Percentiles rank a stretch among this genome's conserved stretches.
phyloP scores from a whole-genome alignment of 257 asterid species.

The Plantago elongata region DNA sequence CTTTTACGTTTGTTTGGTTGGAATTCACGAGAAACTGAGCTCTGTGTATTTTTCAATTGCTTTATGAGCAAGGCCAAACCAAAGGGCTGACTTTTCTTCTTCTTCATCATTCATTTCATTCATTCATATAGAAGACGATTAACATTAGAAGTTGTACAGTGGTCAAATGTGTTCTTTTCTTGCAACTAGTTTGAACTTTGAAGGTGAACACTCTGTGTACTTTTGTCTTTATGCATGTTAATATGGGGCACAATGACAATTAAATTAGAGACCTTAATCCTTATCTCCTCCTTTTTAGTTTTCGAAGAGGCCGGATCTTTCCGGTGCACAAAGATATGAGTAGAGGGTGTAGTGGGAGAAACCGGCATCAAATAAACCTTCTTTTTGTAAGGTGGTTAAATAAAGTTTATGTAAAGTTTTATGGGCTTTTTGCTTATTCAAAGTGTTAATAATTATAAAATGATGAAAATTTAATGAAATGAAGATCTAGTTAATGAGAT shows the following conservation, averaged over 20 bases:
- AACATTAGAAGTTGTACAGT: not conserved
- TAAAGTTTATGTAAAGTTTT: too few species aligned
- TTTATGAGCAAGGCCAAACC: conserved; percentile 20
- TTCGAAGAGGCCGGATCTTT: too few species aligned
- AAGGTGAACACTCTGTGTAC: conserved; percentile 5
- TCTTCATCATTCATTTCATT: not conserved
- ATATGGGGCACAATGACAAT: not conserved
- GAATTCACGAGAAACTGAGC: conserved; percentile 50
- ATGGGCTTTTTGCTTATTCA: too few species aligned
- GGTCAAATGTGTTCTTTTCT: conserved; percentile 19
- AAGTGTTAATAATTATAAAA: too few species aligned
- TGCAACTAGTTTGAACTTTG: conserved; percentile 30
- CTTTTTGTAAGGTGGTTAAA: too few species aligned
- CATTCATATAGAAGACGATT: too few species aligned
- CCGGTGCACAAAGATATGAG: too few species aligned
- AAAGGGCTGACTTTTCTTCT: conserved; percentile 36
- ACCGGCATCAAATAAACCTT: too few species aligned
- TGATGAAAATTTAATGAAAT: too few species aligned
- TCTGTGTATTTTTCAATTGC: conserved; percentile 13
- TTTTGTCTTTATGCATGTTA: conserved; percentile 14
- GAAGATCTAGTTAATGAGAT: too few species aligned
- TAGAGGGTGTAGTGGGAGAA: too few species aligned
- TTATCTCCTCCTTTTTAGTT: conserved; percentile 15
- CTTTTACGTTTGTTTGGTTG: conserved; percentile 27
- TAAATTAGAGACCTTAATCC: conserved; percentile 17